Base-by-base conservation (phyloP, 305 asterid genomes). In the Fraxinus greggii region DNA sequence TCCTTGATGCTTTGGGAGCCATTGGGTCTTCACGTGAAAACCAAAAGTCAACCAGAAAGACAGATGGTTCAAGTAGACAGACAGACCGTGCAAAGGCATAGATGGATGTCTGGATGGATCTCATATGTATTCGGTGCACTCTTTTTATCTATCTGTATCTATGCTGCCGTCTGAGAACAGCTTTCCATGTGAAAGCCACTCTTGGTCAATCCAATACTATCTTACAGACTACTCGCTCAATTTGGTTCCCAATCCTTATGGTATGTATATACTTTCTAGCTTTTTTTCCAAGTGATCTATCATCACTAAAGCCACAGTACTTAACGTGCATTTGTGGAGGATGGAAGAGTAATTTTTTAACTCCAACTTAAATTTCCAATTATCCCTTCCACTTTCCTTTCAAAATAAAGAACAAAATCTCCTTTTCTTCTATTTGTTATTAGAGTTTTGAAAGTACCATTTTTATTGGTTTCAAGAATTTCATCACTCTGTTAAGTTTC, bases 1-100 rank as follows among this genome's bases (percentile, higher is more conserved):
- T 95, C 81, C 90, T 95, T 0, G 98, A 92, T 86, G 93, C 99
- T 84, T 86, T 94, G 40, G 97, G 95, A 83, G 91, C 92, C 12
- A 69, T 92, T 72, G 90, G 91, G 76, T 90, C 97, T 24, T 89
- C 92, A 19, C 75, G 89, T 59, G 17, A 88, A 17, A 77, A 85
- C 72, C 88, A 88, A 83, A 92, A 84, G 82, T 59, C 87, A 12
- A 63, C 79, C 32, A 86, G 76, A 65, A 83, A 84, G 63, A 84
- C 23, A 67, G 85, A 82, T 56, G 76, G 77, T 83, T 54, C 65
- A 12, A 79, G 75, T 21, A 81, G 72, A 77, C 70, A 72, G 74
- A 86, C 83, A 36, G 79, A 78, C 19, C 38, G 54, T 78, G 80
- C 67, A 45, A 79, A 83, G 81, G 40, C 61, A 26, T 86, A 85